phyloP scores from a whole-genome alignment of 441 rosid genomes.

The Erysimum pusillum region DNA sequence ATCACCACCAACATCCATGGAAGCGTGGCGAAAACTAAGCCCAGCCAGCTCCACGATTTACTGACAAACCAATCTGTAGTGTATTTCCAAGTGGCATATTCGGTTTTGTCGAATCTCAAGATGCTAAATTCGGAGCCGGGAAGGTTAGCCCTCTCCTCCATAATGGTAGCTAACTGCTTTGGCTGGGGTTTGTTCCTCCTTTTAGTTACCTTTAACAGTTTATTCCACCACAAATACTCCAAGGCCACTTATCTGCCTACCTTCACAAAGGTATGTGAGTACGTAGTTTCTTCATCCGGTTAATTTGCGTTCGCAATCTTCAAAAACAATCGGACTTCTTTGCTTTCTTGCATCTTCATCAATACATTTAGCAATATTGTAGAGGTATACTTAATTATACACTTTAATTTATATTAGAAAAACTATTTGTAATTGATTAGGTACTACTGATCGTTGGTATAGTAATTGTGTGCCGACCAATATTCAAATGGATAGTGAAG shows the following conservation, averaged over 20 bases:
- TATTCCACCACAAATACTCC: not conserved
- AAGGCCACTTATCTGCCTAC: not conserved
- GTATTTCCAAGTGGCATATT: slow-evolving; percentile 51
- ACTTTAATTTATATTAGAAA: too few relatives aligned
- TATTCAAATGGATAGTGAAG: slow-evolving; percentile 53
- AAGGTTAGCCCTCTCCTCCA: slow-evolving; percentile 55
- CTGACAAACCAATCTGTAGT: slow-evolving; percentile 37
- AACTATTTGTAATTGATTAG: slow-evolving; percentile 3
- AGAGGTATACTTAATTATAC: not conserved
- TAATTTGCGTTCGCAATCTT: not conserved
- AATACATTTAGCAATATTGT: not conserved
- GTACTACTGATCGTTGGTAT: slow-evolving; percentile 22
- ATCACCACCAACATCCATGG: slow-evolving; percentile 10
- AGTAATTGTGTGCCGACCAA: slow-evolving; percentile 47
- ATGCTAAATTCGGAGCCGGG: slow-evolving; percentile 60
- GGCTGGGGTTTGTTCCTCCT: slow-evolving; percentile 5
- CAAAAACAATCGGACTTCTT: not conserved
- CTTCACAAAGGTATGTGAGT: slow-evolving; percentile 5
- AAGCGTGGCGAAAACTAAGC: slow-evolving; percentile 1
- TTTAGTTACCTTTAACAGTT: slow-evolving; percentile 8
- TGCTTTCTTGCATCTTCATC: not conserved
- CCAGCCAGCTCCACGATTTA: slow-evolving; percentile 8
- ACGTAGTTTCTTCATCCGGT: not conserved
- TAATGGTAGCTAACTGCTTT: slow-evolving; percentile 45
- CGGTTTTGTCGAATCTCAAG: slow-evolving; percentile 54